phyloP scores from a whole-genome alignment of 2,329 filamentous ascomycete species.

The Geoglossum cookeanum region DNA sequence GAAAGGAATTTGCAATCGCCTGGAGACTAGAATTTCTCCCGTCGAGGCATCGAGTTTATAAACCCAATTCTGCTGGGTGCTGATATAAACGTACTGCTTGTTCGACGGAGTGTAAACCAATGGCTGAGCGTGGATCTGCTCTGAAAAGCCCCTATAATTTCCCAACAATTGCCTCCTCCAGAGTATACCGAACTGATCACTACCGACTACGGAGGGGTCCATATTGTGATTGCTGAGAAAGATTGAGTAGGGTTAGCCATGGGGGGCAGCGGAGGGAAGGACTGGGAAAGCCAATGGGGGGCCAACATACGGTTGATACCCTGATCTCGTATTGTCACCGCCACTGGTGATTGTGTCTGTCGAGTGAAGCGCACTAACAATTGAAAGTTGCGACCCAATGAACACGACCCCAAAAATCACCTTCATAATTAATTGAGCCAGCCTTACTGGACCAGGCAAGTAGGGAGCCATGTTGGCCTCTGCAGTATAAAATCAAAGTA shows the following conservation, averaged over 20 bases:
- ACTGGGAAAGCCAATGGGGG: neutral
- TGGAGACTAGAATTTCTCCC: slow-evolving; percentile 20
- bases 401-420: too few relatives aligned
- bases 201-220: slow-evolving; percentile 19
- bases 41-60: slow-evolving; percentile 24
- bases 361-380: neutral
- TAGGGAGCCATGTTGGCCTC: too few relatives aligned
- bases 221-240: slow-evolving; percentile 21
- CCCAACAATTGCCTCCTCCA: slow-evolving; percentile 14
- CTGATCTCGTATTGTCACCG: slow-evolving; percentile 33
- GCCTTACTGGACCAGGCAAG: too few relatives aligned
- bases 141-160: slow-evolving; percentile 13
- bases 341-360: slow-evolving; percentile 42
- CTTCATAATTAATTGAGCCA: too few relatives aligned
- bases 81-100: slow-evolving; percentile 20
- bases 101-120: slow-evolving; percentile 24
- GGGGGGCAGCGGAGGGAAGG: too few relatives aligned
- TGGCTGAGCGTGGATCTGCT: slow-evolving; percentile 28
- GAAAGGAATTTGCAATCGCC: slow-evolving; percentile 27
- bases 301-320: slow-evolving; percentile 31
- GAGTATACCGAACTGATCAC: slow-evolving; percentile 21
- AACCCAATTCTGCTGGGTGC: slow-evolving; percentile 22
- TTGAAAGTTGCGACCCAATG: too few relatives aligned
- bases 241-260: slow-evolving; percentile 1
- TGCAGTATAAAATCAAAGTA: too few relatives aligned